Base-by-base conservation (phyloP, 192 early-diverging fungal genomes). In the Dissophora ornata region DNA sequence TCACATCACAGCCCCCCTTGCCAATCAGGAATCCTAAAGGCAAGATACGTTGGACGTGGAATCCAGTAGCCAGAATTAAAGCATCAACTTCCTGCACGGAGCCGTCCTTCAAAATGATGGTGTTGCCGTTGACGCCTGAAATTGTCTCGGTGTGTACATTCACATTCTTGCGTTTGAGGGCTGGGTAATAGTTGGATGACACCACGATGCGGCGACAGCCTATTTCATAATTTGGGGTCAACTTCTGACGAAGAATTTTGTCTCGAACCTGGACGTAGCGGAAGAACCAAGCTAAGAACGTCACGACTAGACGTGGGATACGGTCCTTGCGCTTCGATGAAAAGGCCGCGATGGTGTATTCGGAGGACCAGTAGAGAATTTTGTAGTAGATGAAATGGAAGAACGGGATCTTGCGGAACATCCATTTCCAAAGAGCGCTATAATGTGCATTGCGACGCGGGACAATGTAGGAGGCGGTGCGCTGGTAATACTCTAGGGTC, bases 1-100 rank as follows among this genome's bases (percentile, higher is more conserved):
- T 41, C 9, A 83, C 53, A 52, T 54, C 55, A 30, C 26, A n/a
- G 13, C 66, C 57, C 29, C 48, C 44, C 16, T 63, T 59, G 36
- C 83, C 85, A 45, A 65, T 41, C 19, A 85, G 33, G 42, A 63
- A 66, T 1, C 67, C 53, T n/a, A 48, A 18, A n/a, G 50, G 45
- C 9, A 80, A 50, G 2, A 61, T 8, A 3, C 65, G 33, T 46
- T 71, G 75, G 12, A 66, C 64, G 16, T 79, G 40, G 64, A 85
- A 87, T 7, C 85, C 85, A 16, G 85, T 87, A 12, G 84, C 85
- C 8, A 81, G 41, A 21, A 84, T 70, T 28, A 87, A 33, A 10
- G 75, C 81, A 59, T 85, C 84, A 2, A 61, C 62, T 42, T 84
- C 77, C 22, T 77, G 65, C 2, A 36, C 50, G 10, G 33, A 69